Base-by-base conservation (phyloP, 108 stramenopile genomes). In the Pseudonitzschia multiseries region DNA sequence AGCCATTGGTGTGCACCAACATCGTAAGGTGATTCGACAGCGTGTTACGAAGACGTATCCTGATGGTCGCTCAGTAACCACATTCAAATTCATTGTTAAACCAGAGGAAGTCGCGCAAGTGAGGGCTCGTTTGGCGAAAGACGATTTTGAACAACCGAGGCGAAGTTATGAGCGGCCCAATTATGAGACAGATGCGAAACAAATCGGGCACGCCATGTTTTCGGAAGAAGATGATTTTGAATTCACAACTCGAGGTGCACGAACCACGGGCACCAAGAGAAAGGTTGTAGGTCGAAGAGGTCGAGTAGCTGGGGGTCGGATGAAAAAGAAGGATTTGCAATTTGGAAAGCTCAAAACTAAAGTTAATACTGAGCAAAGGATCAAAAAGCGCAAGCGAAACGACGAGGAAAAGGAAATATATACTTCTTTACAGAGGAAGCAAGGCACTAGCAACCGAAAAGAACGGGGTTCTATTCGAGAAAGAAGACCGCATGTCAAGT, bases 401-500 rank as follows among this genome's bases (percentile, higher is more conserved):
- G 81, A 87, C 56, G 93, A 95, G 40, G 93, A 95, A 46, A 43
- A 78, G 13, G 93, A 95, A 22, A 31, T 91, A 15, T 92, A 92
- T 70, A 69, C 78, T 46, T 69, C 78, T 26, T 51, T 82, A 21
- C 68, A 78, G 17, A 73, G 74, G 54, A 76, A 81, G 28, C 89
- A 92, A 66, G 89, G 90, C 8, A 92, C 83, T 5, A 90, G 78
- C 69, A 92, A 89, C 46, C 83, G 93, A 29, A 86, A 86, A 69
- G 90, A 95, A 53, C 76, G 91, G 66, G 93, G 93, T 20, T 86
- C 90, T 43, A 91, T 89, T 33, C 78, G 94, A 63, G 88, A 91
- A 22, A 65, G 90, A 73, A 76, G 88, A 62, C 89, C 94, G 9
- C 94, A 95, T 74, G 94, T 95, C 12, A 91, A 89, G 57, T 81